These are phyloP conservation scores for Lentinula guzmanii DNA, from an alignment of 768 basidiomycete genomes.

Conservation along the genomic window DNA sequence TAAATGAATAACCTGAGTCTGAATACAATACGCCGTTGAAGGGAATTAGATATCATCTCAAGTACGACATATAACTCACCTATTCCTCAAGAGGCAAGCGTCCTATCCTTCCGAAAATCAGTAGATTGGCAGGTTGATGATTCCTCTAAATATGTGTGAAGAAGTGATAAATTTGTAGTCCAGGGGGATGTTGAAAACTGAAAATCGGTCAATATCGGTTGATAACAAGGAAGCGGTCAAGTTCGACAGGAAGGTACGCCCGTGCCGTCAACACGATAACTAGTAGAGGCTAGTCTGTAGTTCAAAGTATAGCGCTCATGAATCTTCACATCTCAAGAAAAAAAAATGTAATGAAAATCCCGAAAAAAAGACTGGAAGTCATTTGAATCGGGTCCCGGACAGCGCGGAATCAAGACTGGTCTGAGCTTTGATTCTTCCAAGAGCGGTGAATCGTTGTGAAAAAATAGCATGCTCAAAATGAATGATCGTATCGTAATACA, in stretches of 20 bases:
- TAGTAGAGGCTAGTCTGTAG: neutral
- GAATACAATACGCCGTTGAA: neutral
- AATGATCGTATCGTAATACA: neutral
- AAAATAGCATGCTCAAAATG: neutral
- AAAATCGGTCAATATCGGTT: no score
- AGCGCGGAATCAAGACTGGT: neutral
- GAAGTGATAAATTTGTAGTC: neutral
- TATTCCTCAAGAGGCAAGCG: constrained; percentile 2
- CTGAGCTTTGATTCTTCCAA: neutral
- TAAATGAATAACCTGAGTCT: neutral
- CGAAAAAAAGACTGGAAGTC: neutral
- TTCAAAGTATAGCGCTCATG: neutral
- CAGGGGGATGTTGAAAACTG: neutral
- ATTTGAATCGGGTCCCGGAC: neutral
- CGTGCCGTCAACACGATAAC: no score
- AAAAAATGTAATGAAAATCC: neutral
- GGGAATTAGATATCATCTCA: neutral
- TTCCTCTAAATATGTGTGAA: neutral
- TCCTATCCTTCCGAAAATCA: neutral
- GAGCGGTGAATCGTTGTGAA: neutral
- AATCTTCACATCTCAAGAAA: neutral
- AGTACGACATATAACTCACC: neutral
- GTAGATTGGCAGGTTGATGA: neutral
- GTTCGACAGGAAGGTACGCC: neutral
- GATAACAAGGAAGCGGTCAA: neutral